Evolutionary conservation across 371 early-diverging fungal species (phyloP).

Genomic region (Phascolomyces articulosus): DNA sequence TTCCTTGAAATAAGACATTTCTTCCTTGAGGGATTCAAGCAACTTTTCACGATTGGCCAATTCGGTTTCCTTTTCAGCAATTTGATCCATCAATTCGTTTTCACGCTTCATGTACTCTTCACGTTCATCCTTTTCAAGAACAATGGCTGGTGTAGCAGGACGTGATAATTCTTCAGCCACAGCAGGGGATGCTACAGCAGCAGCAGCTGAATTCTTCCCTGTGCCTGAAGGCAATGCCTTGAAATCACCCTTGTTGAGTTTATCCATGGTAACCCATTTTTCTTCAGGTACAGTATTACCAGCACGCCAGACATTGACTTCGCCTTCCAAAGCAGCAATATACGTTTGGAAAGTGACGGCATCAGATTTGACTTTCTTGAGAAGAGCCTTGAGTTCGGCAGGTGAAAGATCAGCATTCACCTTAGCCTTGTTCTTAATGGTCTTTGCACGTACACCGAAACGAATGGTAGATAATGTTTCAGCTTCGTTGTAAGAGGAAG

Average conservation of each 20-base stretch:
- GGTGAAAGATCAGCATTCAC: slow-evolving; percentile 94
- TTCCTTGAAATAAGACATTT: slow-evolving; percentile 61
- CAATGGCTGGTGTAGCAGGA: slow-evolving; percentile 78
- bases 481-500: slow-evolving; percentile 93
- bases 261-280: slow-evolving; percentile 79
- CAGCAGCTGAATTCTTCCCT: slow-evolving; percentile 30
- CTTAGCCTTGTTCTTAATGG: slow-evolving; percentile 98
- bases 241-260: slow-evolving; percentile 55
- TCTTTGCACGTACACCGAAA: slow-evolving; percentile 97
- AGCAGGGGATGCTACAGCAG: slow-evolving; percentile 27
- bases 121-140: slow-evolving; percentile 85
- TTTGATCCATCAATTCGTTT: slow-evolving; percentile 89
- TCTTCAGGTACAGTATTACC: slow-evolving; percentile 77
- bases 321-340: slow-evolving; percentile 83
- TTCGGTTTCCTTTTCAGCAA: slow-evolving; percentile 85
- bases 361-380: slow-evolving; percentile 88
- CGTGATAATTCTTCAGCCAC: slow-evolving; percentile 62
- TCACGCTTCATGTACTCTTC: slow-evolving; percentile 94
- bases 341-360: slow-evolving; percentile 81
- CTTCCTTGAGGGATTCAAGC: slow-evolving; percentile 66
- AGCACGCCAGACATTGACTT: slow-evolving; percentile 86
- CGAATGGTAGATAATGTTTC: slow-evolving; percentile 96
- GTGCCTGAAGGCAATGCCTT: slow-evolving; percentile 45
- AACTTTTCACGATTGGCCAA: slow-evolving; percentile 60
- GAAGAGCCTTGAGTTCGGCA: slow-evolving; percentile 89